phyloP scores from a whole-genome alignment of 1,284 basidiomycete genomes.

The Cystobasidium pallidum region DNA sequence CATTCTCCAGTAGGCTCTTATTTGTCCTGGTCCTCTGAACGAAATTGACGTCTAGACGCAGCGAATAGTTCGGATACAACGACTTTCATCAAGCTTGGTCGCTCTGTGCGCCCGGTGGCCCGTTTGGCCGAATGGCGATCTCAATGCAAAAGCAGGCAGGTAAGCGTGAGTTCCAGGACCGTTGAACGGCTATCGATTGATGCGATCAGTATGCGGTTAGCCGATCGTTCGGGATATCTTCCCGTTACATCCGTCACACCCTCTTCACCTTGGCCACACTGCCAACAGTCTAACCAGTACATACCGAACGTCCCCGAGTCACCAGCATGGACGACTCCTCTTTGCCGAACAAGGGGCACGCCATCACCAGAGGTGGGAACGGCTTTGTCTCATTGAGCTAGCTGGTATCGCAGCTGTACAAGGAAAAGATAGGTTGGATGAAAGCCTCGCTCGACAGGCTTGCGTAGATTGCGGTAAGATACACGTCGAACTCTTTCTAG shows the following conservation, averaged over 20 bases:
- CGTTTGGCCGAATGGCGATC: conserved; percentile 47
- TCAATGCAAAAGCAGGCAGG: conserved; percentile 42
- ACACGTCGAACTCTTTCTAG: conserved; percentile 50
- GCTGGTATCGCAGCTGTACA: conserved; percentile 44
- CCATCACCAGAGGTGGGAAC: conserved; percentile 50
- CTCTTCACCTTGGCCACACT: conserved; percentile 24
- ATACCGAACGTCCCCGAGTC: conserved; percentile 5
- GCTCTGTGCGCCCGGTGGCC: conserved; percentile 45
- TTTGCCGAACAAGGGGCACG: conserved; percentile 30
- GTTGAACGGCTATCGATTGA: neutral
- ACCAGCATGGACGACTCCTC: conserved; percentile 29
- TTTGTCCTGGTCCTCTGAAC: neutral
- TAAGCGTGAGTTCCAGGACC: neutral
- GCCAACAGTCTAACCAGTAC: neutral
- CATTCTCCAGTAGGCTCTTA: conserved; percentile 3
- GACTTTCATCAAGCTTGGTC: conserved; percentile 50
- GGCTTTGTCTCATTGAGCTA: conserved; percentile 50
- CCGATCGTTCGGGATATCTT: conserved; percentile 50
- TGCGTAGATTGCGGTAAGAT: conserved; percentile 49
- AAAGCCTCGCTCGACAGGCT: neutral
- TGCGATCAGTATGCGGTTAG: neutral
- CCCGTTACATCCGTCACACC: conserved; percentile 40
- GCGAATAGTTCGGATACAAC: neutral
- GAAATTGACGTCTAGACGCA: neutral
- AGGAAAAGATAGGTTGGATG: neutral